Evolutionary conservation across 139 green algal species (phyloP).

Genomic region (Chlamydomonas urium): DNA sequence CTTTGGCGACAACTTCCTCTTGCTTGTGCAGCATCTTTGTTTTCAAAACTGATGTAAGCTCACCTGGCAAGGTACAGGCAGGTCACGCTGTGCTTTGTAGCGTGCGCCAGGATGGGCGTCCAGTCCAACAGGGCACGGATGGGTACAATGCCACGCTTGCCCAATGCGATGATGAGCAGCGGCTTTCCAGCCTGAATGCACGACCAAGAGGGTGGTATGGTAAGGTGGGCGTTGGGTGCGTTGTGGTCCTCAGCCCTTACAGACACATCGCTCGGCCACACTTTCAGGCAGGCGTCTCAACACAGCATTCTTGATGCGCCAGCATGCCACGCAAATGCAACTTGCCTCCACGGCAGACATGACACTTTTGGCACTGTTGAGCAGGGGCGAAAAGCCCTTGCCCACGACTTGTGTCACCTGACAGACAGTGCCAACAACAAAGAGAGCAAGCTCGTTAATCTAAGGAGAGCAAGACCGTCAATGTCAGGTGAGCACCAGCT

Average conservation of each 20-base stretch:
- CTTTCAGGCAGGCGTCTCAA: too few species aligned
- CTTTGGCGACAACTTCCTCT: too few species aligned
- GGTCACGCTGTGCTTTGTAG: slow-evolving; percentile 44
- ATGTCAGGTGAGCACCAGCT: too few species aligned
- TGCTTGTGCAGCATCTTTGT: too few species aligned
- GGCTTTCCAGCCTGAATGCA: slow-evolving; percentile 56
- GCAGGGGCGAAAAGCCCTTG: slow-evolving; percentile 66
- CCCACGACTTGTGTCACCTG: slow-evolving; percentile 71
- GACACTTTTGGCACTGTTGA: slow-evolving; percentile 37
- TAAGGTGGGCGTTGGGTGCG: too few species aligned
- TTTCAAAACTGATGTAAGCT: too few species aligned
- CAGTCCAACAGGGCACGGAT: slow-evolving; percentile 57
- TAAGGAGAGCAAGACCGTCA: too few species aligned
- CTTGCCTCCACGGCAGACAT: slow-evolving; percentile 11
- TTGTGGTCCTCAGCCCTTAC: too few species aligned
- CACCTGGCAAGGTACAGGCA: slow-evolving; percentile 14
- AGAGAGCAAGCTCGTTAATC: not conserved
- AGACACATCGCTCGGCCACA: too few species aligned
- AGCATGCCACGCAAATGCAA: not conserved
- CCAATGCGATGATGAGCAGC: slow-evolving; percentile 62
- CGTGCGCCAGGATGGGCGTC: slow-evolving; percentile 73
- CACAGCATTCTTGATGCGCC: slow-evolving; percentile 2
- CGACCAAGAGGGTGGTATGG: too few species aligned
- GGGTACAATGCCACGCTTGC: slow-evolving; percentile 56
- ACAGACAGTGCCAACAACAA: not conserved